phyloP scores from a whole-genome alignment of 352 stramenopile species.

The Pythium aristosporum region DNA sequence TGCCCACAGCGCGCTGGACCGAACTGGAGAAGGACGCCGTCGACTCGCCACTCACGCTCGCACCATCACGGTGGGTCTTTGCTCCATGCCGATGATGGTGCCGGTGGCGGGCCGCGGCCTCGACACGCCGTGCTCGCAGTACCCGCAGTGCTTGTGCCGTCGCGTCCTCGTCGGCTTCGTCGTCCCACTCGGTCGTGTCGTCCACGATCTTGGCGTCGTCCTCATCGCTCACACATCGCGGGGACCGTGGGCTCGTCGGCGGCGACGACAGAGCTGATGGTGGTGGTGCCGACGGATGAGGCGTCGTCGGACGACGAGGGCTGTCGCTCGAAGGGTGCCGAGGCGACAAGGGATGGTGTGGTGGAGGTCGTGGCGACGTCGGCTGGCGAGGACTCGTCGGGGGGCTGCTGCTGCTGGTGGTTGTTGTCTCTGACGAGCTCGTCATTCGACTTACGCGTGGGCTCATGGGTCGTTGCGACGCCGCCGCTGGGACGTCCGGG shows the following conservation, averaged over 20 bases:
- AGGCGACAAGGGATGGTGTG: conserved; percentile 9
- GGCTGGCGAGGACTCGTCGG: background rate
- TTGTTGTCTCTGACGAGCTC: conserved; percentile 1
- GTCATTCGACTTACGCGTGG: conserved; percentile 10
- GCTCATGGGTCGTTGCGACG: conserved; percentile 12
- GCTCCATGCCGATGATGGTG: background rate
- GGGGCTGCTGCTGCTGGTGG: background rate
- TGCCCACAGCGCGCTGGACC: conserved; percentile 28
- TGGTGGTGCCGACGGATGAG: background rate
- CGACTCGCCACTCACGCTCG: conserved; percentile 16
- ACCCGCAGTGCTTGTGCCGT: conserved; percentile 9
- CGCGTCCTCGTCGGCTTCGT: conserved; percentile 9
- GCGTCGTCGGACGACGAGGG: conserved; percentile 7
- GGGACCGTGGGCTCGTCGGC: background rate
- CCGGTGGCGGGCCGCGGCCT: conserved; percentile 9
- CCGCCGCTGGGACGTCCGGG: background rate
- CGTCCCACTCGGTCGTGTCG: conserved; percentile 15
- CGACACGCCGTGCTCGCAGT: conserved; percentile 5
- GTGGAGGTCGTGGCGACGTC: background rate
- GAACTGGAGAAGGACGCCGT: conserved; percentile 26
- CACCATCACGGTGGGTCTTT: background rate
- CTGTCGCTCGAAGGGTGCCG: background rate
- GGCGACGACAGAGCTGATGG: background rate
- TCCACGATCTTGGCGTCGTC: conserved; percentile 5
- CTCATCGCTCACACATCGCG: background rate